These are phyloP conservation scores for Oryza meridionalis DNA, from an alignment of 176 grass and related monocot genomes.

Conservation along the genomic window DNA sequence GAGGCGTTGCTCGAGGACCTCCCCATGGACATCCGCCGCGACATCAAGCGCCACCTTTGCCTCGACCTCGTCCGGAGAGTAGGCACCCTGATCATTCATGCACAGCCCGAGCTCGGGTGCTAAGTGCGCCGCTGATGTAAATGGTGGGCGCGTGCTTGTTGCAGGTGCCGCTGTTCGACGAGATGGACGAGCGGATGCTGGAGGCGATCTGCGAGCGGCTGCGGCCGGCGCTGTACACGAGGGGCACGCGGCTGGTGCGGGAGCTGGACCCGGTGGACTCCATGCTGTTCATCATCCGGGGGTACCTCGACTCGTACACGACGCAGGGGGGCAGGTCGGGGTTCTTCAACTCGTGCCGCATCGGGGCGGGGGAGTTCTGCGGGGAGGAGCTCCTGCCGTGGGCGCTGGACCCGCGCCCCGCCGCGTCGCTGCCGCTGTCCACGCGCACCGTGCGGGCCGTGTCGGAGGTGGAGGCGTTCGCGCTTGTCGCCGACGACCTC, in stretches of 20 bases:
- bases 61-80: constrained; percentile 79
- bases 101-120: too few relatives aligned
- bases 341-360: constrained; percentile 94
- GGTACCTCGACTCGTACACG: constrained; percentile 82
- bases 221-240: constrained; percentile 80
- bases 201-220: constrained; percentile 98
- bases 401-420: constrained; percentile 78
- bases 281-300: constrained; percentile 97
- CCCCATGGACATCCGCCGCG: constrained; percentile 79
- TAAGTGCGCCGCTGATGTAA: not conserved
- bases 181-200: constrained; percentile 95
- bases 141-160: not conserved
- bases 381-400: constrained; percentile 96
- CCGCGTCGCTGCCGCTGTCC: constrained; percentile 64
- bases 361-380: constrained; percentile 92
- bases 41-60: constrained; percentile 95
- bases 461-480: constrained; percentile 92
- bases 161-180: constrained; percentile 88
- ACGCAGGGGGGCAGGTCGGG: constrained; percentile 85
- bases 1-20: constrained; percentile 75
- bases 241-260: constrained; percentile 67
- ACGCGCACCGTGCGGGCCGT: constrained; percentile 88
- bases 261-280: constrained; percentile 88
- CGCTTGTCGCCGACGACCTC: constrained; percentile 87
- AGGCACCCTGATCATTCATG: not conserved